A percentile compares a stretch with the other conserved stretches of the same genome.
Evolutionary conservation across 1,284 basidiomycete genomes (phyloP).

Genomic region (Phellopilus nigrolimitatus): DNA sequence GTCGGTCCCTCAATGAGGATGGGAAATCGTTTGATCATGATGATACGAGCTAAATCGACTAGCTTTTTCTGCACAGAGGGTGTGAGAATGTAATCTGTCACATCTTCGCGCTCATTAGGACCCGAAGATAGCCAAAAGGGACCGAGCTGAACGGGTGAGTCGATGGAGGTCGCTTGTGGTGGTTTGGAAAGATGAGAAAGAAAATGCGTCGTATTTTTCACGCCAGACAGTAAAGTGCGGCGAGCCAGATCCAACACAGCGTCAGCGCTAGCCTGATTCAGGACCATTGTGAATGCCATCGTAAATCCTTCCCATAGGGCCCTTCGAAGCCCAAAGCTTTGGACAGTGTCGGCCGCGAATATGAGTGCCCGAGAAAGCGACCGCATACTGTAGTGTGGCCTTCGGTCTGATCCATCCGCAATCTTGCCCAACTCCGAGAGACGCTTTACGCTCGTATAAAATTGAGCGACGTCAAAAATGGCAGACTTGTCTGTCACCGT

Average conservation of each 20-base stretch:
- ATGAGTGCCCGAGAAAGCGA: constrained; percentile 90
- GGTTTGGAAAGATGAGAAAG: constrained; percentile 63
- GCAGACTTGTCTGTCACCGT: constrained; percentile 85
- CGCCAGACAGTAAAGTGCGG: constrained; percentile 76
- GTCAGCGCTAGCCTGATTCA: constrained; percentile 73
- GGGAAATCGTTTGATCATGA: constrained; percentile 86
- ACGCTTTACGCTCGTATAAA: constrained; percentile 83
- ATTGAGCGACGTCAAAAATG: constrained; percentile 89
- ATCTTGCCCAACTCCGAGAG: constrained; percentile 78
- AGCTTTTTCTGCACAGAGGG: constrained; percentile 96
- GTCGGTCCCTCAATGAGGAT: constrained; percentile 98
- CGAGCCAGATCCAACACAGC: constrained; percentile 70
- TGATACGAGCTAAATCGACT: constrained; percentile 87
- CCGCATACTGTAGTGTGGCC: constrained; percentile 98
- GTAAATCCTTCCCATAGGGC: constrained; percentile 94
- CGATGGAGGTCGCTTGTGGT: constrained; percentile 44
- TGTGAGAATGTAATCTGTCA: constrained; percentile 89
- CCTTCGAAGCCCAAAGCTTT: constrained; percentile 76
- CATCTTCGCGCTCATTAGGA: constrained; percentile 53
- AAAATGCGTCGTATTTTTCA: constrained; percentile 78
- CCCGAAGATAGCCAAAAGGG: constrained; percentile 90
- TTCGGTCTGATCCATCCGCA: constrained; percentile 90
- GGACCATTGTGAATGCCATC: constrained; percentile 97
- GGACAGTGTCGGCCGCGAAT: constrained; percentile 83
- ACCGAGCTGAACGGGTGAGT: constrained; percentile 79